Evolutionary conservation across 805 yeast species (phyloP), one percentile per base, ranked within the genome.

Genomic region (Ogataea chonburiensis): DNA sequence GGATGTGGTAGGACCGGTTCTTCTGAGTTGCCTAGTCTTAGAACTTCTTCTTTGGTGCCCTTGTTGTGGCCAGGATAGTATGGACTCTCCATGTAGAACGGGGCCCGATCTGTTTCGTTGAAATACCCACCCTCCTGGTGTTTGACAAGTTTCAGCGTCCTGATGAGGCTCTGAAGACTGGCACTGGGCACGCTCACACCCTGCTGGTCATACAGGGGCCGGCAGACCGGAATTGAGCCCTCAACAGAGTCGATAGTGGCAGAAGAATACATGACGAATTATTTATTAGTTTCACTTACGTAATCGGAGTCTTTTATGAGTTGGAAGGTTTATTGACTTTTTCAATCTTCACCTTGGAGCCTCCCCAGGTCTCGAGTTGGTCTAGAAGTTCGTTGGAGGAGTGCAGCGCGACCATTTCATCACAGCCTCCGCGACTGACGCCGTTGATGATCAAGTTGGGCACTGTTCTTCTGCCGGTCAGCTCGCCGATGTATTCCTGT

Each of bases 381-480:
- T 65, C 63, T 18, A 74, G 65, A 38, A 91, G 68, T 32, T 61
- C 63, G 19, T 79, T 81, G 1, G 69, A 64, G 14, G 69, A 66
- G 52, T 86, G 88, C 39, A 86, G 63, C 21, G 64, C 68, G 17
- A 60, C 67, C 58, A 93, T 76, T 38, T 89, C 97, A 58, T 87
- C 96, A 25, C 77, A 77, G 3, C 98, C 98, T 24, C 98, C 98
- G 47, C 84, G 72, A 31, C 91, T 80, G 17, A 72, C 58, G 7
- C 84, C 82, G 38, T 79, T 82, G 36, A 91, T 74, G 36, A 86
- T 68, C 14, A 93, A 74, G 56, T 93, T 93, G 17, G 98, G 98
- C 10, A 93, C 98, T 0, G 98, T 91, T 18, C 64, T 64, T 49
- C 96, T 77, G 5, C 93, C 94, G 4, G 95, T 77, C 38, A 71